phyloP scores from a whole-genome alignment of 768 basidiomycete species.

The Mycena olivaceomarginata region DNA sequence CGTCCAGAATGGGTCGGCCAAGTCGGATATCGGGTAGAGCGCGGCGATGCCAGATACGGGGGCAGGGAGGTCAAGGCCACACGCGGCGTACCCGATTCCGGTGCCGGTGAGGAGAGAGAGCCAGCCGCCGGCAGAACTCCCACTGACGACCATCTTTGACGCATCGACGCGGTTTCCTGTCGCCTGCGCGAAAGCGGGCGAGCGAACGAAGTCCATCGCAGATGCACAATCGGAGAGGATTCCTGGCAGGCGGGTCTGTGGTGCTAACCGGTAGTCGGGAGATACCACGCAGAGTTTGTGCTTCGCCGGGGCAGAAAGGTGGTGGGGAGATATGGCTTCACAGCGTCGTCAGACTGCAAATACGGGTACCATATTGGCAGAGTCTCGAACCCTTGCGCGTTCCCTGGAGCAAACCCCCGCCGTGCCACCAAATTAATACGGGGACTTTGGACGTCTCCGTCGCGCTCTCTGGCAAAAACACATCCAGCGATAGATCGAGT shows the following conservation, averaged over 20 bases:
- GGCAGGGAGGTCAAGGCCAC: slow-evolving; percentile 53
- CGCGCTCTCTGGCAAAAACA: slow-evolving; percentile 56
- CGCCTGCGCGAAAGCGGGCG: slow-evolving; percentile 49
- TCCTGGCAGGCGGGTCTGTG: slow-evolving; percentile 53
- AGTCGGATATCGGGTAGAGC: slow-evolving; percentile 61
- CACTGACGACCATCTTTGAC: slow-evolving; percentile 56
- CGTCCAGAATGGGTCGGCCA: slow-evolving; percentile 60
- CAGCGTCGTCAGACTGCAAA: not conserved
- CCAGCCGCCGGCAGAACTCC: slow-evolving; percentile 64
- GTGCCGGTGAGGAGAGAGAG: slow-evolving; percentile 57
- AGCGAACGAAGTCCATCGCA: slow-evolving; percentile 58
- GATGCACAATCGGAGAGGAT: slow-evolving; percentile 58
- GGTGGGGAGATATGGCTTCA: slow-evolving; percentile 58
- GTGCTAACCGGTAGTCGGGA: not conserved
- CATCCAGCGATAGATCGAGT: slow-evolving; percentile 57
- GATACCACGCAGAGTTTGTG: slow-evolving; percentile 53
- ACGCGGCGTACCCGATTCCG: slow-evolving; percentile 58
- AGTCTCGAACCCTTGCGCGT: slow-evolving; percentile 50
- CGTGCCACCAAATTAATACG: slow-evolving; percentile 61
- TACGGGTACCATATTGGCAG: not conserved
- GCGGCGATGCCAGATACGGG: slow-evolving; percentile 56
- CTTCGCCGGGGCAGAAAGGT: slow-evolving; percentile 54
- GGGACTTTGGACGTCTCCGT: slow-evolving; percentile 54
- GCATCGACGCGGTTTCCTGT: slow-evolving; percentile 54
- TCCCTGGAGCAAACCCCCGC: slow-evolving; percentile 58